phyloP scores from a whole-genome alignment of 2,329 filamentous ascomycete genomes.

The Amesomyces nigricolor region DNA sequence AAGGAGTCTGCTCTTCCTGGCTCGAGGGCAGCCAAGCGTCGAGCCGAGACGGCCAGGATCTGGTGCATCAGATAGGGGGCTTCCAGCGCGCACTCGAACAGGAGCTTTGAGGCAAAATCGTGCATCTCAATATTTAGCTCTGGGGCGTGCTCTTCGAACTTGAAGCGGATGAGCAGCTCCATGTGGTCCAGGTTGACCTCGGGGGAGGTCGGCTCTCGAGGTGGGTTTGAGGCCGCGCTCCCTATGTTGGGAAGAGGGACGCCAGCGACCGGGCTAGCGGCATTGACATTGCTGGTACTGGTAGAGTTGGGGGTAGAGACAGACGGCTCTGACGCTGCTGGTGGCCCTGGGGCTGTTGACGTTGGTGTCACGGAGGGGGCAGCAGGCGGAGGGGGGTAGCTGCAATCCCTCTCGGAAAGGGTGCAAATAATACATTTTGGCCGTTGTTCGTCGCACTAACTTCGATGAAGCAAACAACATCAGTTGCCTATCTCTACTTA shows the following conservation, averaged over 20 bases:
- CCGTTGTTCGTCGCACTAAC: slow-evolving; percentile 26
- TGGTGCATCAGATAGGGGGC: slow-evolving; percentile 36
- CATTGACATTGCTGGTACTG: not conserved
- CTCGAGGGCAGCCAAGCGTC: slow-evolving; percentile 31
- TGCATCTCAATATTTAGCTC: slow-evolving; percentile 21
- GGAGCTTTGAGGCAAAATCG: slow-evolving; percentile 14
- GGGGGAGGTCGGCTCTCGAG: slow-evolving; percentile 2
- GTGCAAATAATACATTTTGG: slow-evolving; percentile 30
- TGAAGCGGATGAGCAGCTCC: slow-evolving; percentile 28
- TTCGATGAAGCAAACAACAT: not conserved
- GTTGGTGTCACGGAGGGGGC: not conserved
- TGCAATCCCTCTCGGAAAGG: slow-evolving; percentile 27
- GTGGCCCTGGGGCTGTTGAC: not conserved
- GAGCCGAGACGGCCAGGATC: slow-evolving; percentile 34
- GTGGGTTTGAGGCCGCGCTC: not conserved
- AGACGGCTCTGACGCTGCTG: slow-evolving; percentile 1
- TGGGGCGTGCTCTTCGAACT: slow-evolving; percentile 21
- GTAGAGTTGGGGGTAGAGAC: not conserved
- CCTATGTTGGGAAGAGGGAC: slow-evolving; percentile 18
- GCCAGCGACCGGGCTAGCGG: slow-evolving; percentile 15
- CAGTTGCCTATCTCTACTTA: not conserved
- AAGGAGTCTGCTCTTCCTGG: slow-evolving; percentile 25
- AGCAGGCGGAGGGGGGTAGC: slow-evolving; percentile 18
- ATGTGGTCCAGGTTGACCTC: slow-evolving; percentile 27
- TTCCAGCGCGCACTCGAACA: slow-evolving; percentile 20